Evolutionary conservation across 768 basidiomycete species (phyloP), one percentile per base, ranked within the genome.

Genomic region (Leccinum variicolor): DNA sequence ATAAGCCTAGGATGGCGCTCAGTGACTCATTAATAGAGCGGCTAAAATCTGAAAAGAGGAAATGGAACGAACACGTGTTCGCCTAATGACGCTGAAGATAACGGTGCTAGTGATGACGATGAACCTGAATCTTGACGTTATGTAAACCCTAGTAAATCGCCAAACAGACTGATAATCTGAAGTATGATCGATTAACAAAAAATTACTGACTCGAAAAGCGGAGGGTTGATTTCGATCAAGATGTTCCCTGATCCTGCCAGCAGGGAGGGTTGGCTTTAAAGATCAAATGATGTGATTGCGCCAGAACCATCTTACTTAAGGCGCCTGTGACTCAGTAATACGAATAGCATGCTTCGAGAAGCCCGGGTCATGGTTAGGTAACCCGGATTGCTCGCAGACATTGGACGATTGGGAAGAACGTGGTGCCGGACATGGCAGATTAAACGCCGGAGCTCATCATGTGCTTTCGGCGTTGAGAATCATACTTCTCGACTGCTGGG

Each of bases 71-170:
- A 21, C 52, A 61, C 19, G 58, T 60, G 63, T 29, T 11, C 29
- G 23, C 21, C 33, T 26, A 47, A 31, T 11, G 56, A 45, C 56
- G 64, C 62, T 45, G 50, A 49, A 56, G 66, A 66, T 66, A 66
- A 48, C 61, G 52, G 50, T 31, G 29, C 2, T 31, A 31, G 23
- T 25, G 25, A 25, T 25, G 25, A 25, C 25, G 25, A 25, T 25
- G 25, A 25, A 25, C 25, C 25, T 25, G 25, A 25, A 25, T 25
- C 4, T 25, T 25, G 25, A 4, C 2, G 4, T 25, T 25, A 25
- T 25, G 25, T 25, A 25, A 25, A 25, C 25, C 25, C 25, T 25
- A 3, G 25, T 25, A 25, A 11, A 43, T 45, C 14, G n/a, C 11
- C 25, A 29, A 25, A 25, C 25, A 25, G 25, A 25, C 25, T 25